Conservation (phyloP, 208 protist genomes). For the Acanthamoeba quina region DNA sequence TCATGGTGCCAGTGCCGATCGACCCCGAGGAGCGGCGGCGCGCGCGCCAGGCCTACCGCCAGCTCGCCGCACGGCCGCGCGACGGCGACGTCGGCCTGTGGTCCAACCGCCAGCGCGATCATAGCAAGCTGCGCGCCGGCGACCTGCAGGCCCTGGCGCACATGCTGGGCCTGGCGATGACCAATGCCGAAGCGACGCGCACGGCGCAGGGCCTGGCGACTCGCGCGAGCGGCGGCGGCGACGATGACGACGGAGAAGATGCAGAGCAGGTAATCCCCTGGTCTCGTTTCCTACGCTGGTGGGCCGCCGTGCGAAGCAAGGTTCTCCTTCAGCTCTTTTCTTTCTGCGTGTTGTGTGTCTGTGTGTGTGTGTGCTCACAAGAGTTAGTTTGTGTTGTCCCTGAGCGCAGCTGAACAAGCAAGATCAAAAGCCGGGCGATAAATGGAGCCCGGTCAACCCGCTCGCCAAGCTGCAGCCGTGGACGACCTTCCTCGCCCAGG, state of each 20-base stretch:
- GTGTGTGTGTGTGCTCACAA: too few relatives aligned
- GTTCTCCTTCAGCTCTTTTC: neutral
- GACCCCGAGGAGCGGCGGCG: neutral
- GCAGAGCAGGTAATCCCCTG: neutral
- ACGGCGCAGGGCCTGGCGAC: neutral
- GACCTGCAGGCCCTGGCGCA: neutral
- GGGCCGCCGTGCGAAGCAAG: neutral
- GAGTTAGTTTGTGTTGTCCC: too few relatives aligned
- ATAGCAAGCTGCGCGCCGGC: neutral
- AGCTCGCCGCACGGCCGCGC: neutral
- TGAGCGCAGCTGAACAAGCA: neutral
- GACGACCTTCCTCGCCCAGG: neutral
- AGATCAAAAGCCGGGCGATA: neutral
- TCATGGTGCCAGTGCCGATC: neutral
- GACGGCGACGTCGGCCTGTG: neutral
- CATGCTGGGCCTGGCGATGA: neutral
- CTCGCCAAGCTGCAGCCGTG: slow-evolving; percentile 13
- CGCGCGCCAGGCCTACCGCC: neutral
- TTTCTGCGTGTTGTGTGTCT: neutral
- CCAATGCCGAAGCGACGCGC: neutral
- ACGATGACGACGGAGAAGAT: neutral
- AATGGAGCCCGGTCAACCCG: neutral
- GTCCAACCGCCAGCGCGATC: too few relatives aligned
- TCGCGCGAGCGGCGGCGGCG: too few relatives aligned
- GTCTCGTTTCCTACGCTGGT: slow-evolving; percentile 27